Conservation (phyloP, 176 grass and related monocot species). For the Raddia guianensis region DNA sequence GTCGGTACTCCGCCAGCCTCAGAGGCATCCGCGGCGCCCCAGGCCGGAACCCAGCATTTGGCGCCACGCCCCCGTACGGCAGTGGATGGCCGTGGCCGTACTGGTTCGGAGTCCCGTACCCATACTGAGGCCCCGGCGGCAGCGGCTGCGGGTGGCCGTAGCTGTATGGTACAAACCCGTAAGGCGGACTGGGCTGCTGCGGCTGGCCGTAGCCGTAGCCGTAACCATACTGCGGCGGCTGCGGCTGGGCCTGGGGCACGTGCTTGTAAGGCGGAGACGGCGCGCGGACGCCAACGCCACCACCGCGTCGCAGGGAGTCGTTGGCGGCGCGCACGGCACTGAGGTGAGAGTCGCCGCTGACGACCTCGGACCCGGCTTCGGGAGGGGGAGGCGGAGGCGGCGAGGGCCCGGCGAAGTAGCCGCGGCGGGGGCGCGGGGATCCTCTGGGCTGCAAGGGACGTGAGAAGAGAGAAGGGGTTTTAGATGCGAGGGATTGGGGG, state of each 20-base stretch:
- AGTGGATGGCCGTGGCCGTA: slow-evolving; percentile 33
- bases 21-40: not conserved
- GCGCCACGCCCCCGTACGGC: slow-evolving; percentile 28
- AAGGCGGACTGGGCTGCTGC: slow-evolving; percentile 11
- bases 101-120: slow-evolving; percentile 33
- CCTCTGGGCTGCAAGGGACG: slow-evolving; percentile 49
- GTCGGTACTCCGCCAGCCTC: slow-evolving; percentile 59
- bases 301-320: slow-evolving; percentile 38
- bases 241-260: not conserved
- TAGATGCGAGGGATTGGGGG: slow-evolving; percentile 19
- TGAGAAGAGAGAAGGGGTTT: slow-evolving; percentile 18
- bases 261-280: slow-evolving; percentile 39
- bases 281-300: not conserved
- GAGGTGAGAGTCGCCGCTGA: slow-evolving; percentile 49
- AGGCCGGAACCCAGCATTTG: slow-evolving; percentile 37
- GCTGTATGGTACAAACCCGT: slow-evolving; percentile 46
- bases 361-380: slow-evolving; percentile 22
- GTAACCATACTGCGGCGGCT: slow-evolving; percentile 38
- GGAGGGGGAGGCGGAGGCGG: slow-evolving; percentile 10
- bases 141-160: slow-evolving; percentile 43
- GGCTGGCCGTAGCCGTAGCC: slow-evolving; percentile 28
- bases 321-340: slow-evolving; percentile 45
- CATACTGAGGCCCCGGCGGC: slow-evolving; percentile 30
- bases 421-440: slow-evolving; percentile 36
- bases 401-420: slow-evolving; percentile 25